Evolutionary conservation across 2,329 filamentous ascomycete species (phyloP).

Genomic region (Macrophomina pseudophaseolina): DNA sequence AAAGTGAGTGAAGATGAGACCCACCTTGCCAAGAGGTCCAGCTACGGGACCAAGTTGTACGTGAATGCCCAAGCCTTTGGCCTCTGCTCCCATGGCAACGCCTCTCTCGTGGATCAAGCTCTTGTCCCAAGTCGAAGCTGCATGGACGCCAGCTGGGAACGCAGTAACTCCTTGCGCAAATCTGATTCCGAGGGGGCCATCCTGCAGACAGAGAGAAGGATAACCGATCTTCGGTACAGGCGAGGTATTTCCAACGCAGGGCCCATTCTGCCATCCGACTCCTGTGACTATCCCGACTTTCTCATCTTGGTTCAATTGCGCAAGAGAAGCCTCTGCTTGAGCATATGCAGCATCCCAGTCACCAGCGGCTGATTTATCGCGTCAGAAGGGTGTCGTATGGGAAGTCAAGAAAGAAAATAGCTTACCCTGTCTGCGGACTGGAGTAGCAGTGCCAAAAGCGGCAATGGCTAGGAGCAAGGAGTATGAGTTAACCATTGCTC

Average conservation of each 20-base stretch:
- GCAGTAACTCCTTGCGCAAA: slow-evolving; percentile 45
- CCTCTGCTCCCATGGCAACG: slow-evolving; percentile 45
- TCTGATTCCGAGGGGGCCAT: slow-evolving; percentile 47
- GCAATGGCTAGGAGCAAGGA: slow-evolving; percentile 1
- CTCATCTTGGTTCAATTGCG: slow-evolving; percentile 45
- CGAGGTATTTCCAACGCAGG: slow-evolving; percentile 45
- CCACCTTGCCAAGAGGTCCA: slow-evolving; percentile 35
- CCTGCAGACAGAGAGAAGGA: slow-evolving; percentile 46
- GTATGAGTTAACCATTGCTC: slow-evolving; percentile 5
- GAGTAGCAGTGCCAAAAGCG: not conserved
- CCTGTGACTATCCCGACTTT: slow-evolving; percentile 49
- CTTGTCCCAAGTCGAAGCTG: slow-evolving; percentile 46
- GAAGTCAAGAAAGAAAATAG: not conserved
- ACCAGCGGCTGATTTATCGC: not conserved
- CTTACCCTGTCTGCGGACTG: slow-evolving; percentile 7
- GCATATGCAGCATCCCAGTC: slow-evolving; percentile 47
- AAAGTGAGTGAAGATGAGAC: not conserved
- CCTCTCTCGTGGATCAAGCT: slow-evolving; percentile 42
- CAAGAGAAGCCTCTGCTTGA: slow-evolving; percentile 47
- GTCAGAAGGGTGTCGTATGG: too few species aligned
- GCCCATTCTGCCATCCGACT: slow-evolving; percentile 40
- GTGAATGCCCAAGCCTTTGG: slow-evolving; percentile 50
- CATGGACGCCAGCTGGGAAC: slow-evolving; percentile 47
- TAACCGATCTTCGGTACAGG: slow-evolving; percentile 42
- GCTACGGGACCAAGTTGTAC: slow-evolving; percentile 51